Base-by-base conservation (phyloP, 768 basidiomycete species). In the Collybiopsis confluens region DNA sequence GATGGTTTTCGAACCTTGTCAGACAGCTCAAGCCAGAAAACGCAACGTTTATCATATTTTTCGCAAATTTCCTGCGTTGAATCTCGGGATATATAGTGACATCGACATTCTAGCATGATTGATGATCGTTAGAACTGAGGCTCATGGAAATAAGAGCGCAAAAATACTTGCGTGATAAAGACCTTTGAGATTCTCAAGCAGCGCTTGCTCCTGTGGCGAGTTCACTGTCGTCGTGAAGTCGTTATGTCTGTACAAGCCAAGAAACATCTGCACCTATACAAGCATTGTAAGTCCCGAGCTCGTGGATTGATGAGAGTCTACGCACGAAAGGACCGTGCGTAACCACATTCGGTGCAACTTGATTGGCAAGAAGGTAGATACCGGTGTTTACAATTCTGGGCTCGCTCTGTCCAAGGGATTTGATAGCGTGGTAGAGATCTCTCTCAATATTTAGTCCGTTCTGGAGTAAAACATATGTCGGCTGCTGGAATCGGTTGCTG, bases 31-130 rank as follows among this genome's bases (percentile, higher is more conserved):
- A 63, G 18, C 68, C 65, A 6, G 73, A 65, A 41, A 78, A 69
- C 4, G 63, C 64, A 36, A 70, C 62, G 53, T 74, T 78, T 75
- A 70, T 76, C 50, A 77, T 61, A 45, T 75, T 75, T 65, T 78
- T 78, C 2, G 62, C 55, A 55, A 68, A 77, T 58, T 76, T 77
- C 56, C 68, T 58, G 1, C 74, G 69, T 55, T 76, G 77, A 18
- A 77, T 72, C 53, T 78, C 73, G 42, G 71, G 63, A 8, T 67
- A 67, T 46, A 73, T 59, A 0, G 56, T 65, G 42, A 70, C 59
- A 0, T 66, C 62, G 23, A n/a, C 41, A 42, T 42, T 42, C 41
- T 42, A n/a, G 6, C 6, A 42, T 42, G 41, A 42, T 42, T 23
- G 41, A 42, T 7, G 41, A 42, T 42, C n/a, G n/a, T 42, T 23